These are phyloP conservation scores for Salvia sclarea DNA, from an alignment of 305 asterid genomes.

Conservation along the genomic window DNA sequence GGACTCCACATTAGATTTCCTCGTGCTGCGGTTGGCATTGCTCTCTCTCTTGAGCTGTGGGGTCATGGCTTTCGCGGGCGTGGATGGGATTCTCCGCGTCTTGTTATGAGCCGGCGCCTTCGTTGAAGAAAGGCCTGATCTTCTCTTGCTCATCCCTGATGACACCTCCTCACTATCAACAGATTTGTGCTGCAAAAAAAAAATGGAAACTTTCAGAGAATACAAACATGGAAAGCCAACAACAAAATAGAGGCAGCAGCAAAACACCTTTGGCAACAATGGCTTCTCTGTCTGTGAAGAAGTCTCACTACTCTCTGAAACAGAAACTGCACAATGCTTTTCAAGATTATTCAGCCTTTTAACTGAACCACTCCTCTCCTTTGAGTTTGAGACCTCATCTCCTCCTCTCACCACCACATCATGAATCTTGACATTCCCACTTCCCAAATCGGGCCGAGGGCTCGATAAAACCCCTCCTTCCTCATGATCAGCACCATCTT, in stretches of 20 bases:
- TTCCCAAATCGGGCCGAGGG: slow-evolving; percentile 27
- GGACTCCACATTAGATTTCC: slow-evolving; percentile 30
- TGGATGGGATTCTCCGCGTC: slow-evolving; percentile 44
- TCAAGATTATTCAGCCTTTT: slow-evolving; percentile 27
- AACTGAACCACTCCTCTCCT: slow-evolving; percentile 19
- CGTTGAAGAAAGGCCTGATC: slow-evolving; percentile 31
- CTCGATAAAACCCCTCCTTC: slow-evolving; percentile 13
- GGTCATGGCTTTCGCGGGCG: slow-evolving; percentile 49
- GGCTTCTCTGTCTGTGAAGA: slow-evolving; percentile 57
- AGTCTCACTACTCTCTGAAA: slow-evolving; percentile 51
- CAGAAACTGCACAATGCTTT: slow-evolving; percentile 43
- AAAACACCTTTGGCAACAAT: slow-evolving; percentile 50
- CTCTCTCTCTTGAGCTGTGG: slow-evolving; percentile 47
- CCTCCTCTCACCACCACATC: slow-evolving; percentile 21
- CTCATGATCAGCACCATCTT: background rate
- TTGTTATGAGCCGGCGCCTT: slow-evolving; percentile 41
- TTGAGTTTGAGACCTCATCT: slow-evolving; percentile 18
- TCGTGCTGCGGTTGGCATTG: slow-evolving; percentile 34
- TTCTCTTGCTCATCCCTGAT: slow-evolving; percentile 38
- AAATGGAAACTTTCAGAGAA: slow-evolving; percentile 10
- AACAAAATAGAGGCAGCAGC: background rate
- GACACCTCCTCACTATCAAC: slow-evolving; percentile 36
- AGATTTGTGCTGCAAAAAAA: slow-evolving; percentile 37
- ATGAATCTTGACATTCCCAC: slow-evolving; percentile 22
- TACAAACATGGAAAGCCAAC: background rate